Evolutionary conservation across 2,329 filamentous ascomycete species (phyloP).

Genomic region (Neofusicoccum cordaticola): DNA sequence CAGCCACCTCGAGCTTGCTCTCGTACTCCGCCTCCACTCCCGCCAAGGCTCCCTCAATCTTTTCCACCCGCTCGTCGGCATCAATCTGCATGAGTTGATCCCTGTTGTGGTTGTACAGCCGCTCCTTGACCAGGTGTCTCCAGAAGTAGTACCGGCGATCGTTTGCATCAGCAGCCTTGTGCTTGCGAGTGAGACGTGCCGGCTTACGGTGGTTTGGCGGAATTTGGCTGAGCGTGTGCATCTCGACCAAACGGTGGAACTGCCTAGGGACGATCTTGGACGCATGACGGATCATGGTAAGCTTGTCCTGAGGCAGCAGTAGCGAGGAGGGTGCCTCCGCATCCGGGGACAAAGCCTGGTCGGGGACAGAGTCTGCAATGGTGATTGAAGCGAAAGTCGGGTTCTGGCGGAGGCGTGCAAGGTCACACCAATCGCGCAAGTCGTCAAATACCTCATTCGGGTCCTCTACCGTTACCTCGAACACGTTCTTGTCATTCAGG

Average conservation of each 20-base stretch:
- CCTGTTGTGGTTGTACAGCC: constrained; percentile 72
- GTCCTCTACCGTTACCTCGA: constrained; percentile 90
- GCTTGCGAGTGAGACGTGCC: constrained; percentile 43
- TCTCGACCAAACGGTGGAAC: constrained; percentile 71
- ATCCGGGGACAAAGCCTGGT: constrained; percentile 52
- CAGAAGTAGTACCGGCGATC: constrained; percentile 67
- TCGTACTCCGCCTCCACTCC: constrained; percentile 71
- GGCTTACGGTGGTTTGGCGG: constrained; percentile 48
- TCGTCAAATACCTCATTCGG: constrained; percentile 85
- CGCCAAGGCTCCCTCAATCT: constrained; percentile 66
- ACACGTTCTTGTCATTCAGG: constrained; percentile 63
- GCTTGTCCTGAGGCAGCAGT: constrained; percentile 56
- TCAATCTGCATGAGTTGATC: constrained; percentile 70
- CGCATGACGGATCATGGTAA: constrained; percentile 53
- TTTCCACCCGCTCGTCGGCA: constrained; percentile 64
- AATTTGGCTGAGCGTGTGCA: constrained; percentile 65
- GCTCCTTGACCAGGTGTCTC: constrained; percentile 72
- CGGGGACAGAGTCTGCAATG: constrained; percentile 49
- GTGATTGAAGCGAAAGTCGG: constrained; percentile 57
- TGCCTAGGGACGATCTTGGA: constrained; percentile 75
- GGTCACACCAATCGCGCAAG: constrained; percentile 71
- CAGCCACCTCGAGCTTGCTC: constrained; percentile 56
- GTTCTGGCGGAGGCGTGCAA: constrained; percentile 60
- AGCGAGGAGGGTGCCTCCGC: constrained; percentile 54
- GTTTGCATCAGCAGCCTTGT: constrained; percentile 53